These are phyloP conservation scores for Talaromyces pinophilus DNA, from an alignment of 2,329 filamentous ascomycete genomes.

Conservation along the genomic window DNA sequence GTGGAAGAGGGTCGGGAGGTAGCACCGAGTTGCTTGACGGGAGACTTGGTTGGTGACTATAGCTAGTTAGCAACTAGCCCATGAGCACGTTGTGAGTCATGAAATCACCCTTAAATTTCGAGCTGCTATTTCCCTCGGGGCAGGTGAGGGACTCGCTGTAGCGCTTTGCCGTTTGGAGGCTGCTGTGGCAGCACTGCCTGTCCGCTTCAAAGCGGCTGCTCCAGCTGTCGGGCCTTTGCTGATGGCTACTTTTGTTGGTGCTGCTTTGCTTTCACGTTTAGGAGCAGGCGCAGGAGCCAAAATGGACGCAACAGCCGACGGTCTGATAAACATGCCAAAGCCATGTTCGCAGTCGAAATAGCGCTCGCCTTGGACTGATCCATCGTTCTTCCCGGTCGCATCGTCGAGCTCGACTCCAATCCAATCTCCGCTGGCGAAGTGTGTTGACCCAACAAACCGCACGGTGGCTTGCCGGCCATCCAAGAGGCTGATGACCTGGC, in stretches of 20 bases:
- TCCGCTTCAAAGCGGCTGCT: constrained; percentile 38
- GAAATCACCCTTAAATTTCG: constrained; percentile 41
- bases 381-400: constrained; percentile 87
- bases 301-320: constrained; percentile 64
- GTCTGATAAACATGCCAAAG: constrained; percentile 84
- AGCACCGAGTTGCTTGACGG: constrained; percentile 68
- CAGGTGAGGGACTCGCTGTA: constrained; percentile 72
- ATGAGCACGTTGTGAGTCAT: background rate
- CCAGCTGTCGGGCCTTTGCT: constrained; percentile 45
- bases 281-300: constrained; percentile 27
- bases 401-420: constrained; percentile 85
- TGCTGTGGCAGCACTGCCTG: constrained; percentile 46
- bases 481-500: constrained; percentile 75
- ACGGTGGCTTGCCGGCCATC: constrained; percentile 76
- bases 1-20: constrained; percentile 51
- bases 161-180: constrained; percentile 64
- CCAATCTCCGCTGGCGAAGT: constrained; percentile 82
- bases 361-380: constrained; percentile 78
- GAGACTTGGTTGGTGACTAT: constrained; percentile 76
- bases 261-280: constrained; percentile 40
- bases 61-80: constrained; percentile 20
- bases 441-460: constrained; percentile 76
- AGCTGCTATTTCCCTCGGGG: constrained; percentile 53
- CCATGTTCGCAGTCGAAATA: constrained; percentile 78
- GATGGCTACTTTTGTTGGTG: constrained; percentile 30